Base-by-base conservation (phyloP, 2,329 filamentous ascomycete species). In the Aspergillus latus region DNA sequence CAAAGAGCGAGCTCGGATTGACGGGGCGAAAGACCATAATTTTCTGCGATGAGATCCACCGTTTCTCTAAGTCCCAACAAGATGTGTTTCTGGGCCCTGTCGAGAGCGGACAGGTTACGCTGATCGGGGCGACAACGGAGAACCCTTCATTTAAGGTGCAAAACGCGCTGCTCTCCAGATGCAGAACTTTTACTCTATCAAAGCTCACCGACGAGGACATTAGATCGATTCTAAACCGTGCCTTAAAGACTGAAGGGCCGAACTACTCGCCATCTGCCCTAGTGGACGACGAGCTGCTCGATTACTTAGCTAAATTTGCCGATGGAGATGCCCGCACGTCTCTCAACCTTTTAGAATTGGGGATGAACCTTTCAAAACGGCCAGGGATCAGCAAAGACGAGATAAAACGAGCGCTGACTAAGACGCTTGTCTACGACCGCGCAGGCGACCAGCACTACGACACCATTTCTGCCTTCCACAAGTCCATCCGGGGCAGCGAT, bases 371-470 rank as follows among this genome's bases (percentile, higher is more conserved):
- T 0, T 87, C 88, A 2, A 81, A 77, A 32, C 82, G 83, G 5
- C 79, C 82, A 0, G 78, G 80, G 8, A 86, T 88, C 61, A 94
- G 90, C 0, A 85, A 88, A 60, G 86, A 88, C 5, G 84, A 86
- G 57, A 85, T 99, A 69, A 96, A 96, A 70, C 80, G 85, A 1
- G 84, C 89, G 2, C 80, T 99, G 8, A 97, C 93, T 2, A 92
- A 92, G 70, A 97, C 93, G 0, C 80, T 97, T 1, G 92, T 97
- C 11, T 97, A 97, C 74, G 94, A 99, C 73, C 86, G 94, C 53
- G 90, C 89, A 0, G 93, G 94, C 51, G 94, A 99, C 74, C 91
- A 96, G 71, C 94, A 97, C 76, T 99, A 97, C 77, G 93, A 99
- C 70, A 94, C 90, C 52, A 97, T 99, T 67, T 96, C 90, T 0